phyloP scores from a whole-genome alignment of 768 basidiomycete genomes.

The Chiua virens region DNA sequence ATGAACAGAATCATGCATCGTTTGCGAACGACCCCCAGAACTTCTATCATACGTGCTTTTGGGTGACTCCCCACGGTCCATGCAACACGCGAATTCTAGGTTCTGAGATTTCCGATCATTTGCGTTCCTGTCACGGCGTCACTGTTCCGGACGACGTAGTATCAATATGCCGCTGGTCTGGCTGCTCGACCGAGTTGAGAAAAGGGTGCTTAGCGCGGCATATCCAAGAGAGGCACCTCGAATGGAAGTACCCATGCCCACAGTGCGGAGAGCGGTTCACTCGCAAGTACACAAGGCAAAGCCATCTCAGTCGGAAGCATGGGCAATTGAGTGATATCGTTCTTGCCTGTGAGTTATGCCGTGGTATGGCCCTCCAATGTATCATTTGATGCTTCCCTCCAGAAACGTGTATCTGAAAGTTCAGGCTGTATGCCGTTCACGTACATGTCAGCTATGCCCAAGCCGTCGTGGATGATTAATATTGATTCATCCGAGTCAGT shows the following conservation, averaged over 20 bases:
- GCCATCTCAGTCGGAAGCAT: slow-evolving; percentile 15
- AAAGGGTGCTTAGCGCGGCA: slow-evolving; percentile 30
- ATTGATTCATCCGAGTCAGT: no score
- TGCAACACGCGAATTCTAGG: slow-evolving; percentile 10
- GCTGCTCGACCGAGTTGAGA: slow-evolving; percentile 21
- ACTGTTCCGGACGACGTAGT: slow-evolving; percentile 6
- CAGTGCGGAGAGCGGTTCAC: slow-evolving; percentile 25
- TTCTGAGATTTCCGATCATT: slow-evolving; percentile 17
- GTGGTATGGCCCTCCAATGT: background rate
- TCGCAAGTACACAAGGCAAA: slow-evolving; percentile 21
- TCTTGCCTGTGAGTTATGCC: background rate
- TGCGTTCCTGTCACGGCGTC: slow-evolving; percentile 22
- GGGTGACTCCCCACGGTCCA: background rate
- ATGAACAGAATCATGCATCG: background rate
- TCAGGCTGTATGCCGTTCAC: background rate
- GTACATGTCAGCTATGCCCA: no score
- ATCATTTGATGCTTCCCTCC: background rate
- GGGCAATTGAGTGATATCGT: background rate
- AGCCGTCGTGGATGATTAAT: no score
- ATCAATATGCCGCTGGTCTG: slow-evolving; percentile 18
- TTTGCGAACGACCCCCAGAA: background rate
- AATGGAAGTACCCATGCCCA: slow-evolving; percentile 11
- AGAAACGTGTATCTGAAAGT: background rate
- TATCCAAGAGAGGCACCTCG: slow-evolving; percentile 26
- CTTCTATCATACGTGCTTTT: slow-evolving; percentile 14